These are phyloP conservation scores for Cenchrus fungigraminus DNA, from an alignment of 176 grass and related monocot genomes.

Conservation along the genomic window DNA sequence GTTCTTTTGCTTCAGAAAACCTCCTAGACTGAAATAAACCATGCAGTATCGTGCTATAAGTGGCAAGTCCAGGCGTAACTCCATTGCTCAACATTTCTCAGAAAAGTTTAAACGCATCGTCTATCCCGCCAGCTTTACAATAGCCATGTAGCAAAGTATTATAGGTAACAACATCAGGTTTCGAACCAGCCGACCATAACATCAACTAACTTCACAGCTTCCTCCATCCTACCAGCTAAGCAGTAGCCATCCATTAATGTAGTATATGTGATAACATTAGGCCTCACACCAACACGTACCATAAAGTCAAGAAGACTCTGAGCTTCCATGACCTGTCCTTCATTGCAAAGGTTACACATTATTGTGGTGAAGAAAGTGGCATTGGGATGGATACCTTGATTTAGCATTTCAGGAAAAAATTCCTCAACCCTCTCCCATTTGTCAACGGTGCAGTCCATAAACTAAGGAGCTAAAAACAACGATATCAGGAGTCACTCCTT, in stretches of 20 bases:
- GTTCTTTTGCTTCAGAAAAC: neutral
- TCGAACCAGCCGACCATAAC: no score
- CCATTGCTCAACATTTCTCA: neutral
- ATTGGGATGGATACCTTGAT: neutral
- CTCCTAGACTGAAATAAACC: constrained; percentile 2
- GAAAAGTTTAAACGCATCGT: neutral
- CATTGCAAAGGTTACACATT: no score
- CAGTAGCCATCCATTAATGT: neutral
- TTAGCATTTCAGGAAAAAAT: neutral
- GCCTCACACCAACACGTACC: neutral
- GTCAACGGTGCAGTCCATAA: no score
- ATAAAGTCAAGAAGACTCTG: neutral
- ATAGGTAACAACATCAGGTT: no score
- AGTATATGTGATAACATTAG: constrained; percentile 2
- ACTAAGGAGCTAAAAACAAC: no score
- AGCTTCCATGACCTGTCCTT: no score
- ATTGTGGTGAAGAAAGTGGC: no score
- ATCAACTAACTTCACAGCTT: no score
- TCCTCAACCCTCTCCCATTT: neutral
- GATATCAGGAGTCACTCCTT: no score
- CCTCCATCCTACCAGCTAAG: no score
- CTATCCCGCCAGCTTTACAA: no score
- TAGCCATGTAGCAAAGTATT: no score
- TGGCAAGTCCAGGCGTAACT: neutral
- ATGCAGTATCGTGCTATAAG: neutral